Evolutionary conservation across 331 rosid genomes (phyloP).

Genomic region (Dryas integrifolia): DNA sequence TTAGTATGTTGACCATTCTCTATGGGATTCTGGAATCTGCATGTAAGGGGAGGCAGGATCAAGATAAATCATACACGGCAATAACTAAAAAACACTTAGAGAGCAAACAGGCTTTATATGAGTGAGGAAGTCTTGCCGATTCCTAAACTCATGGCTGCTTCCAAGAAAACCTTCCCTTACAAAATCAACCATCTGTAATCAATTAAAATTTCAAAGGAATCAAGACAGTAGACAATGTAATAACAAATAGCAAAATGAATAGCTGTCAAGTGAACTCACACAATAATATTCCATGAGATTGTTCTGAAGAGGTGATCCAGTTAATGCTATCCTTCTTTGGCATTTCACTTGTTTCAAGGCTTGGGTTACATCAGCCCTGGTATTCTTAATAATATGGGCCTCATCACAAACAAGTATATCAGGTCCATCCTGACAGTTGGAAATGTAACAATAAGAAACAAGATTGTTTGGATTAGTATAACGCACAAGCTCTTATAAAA

Average conservation of each 20-base stretch:
- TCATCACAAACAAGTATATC: conserved; percentile 98
- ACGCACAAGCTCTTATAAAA: neutral
- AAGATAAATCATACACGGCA: conserved; percentile 15
- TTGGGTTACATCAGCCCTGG: conserved; percentile 81
- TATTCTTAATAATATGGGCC: conserved; percentile 95
- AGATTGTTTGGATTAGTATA: neutral
- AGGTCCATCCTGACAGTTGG: conserved; percentile 74
- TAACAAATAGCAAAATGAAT: neutral
- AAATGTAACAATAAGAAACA: conserved; percentile 27
- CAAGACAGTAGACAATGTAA: neutral
- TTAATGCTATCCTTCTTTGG: conserved; percentile 94
- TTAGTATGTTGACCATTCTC: conserved; percentile 98
- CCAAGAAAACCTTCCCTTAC: conserved; percentile 98
- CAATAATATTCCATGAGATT: conserved; percentile 99
- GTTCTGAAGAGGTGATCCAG: conserved; percentile 98
- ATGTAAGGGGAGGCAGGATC: conserved; percentile 23
- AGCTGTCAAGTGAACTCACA: conserved; percentile 49
- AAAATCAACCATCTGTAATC: conserved; percentile 96
- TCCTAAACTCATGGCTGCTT: conserved; percentile 97
- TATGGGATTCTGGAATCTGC: conserved; percentile 96
- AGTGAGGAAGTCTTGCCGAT: conserved; percentile 62
- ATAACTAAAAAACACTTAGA: conserved; percentile 1
- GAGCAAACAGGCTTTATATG: conserved; percentile 17
- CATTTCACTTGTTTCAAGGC: conserved; percentile 93
- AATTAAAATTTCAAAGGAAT: conserved; percentile 24